phyloP scores from a whole-genome alignment of 2,329 filamentous ascomycete genomes.

The Epichloe typhina region DNA sequence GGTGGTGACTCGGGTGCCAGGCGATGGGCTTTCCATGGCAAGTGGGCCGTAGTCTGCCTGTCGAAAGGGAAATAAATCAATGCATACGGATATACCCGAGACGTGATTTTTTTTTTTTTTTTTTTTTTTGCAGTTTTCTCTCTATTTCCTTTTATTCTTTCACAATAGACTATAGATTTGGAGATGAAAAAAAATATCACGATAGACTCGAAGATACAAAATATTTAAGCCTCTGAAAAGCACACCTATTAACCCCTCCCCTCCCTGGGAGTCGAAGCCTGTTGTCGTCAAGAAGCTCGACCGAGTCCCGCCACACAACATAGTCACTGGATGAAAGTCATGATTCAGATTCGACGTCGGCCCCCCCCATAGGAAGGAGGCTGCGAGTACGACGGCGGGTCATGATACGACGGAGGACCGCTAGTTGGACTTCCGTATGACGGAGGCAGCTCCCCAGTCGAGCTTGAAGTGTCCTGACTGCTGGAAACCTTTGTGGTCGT shows the following conservation, averaged over 20 bases:
- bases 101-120: no score
- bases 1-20: conserved; percentile 58
- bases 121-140: neutral
- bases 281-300: neutral
- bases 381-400: conserved; percentile 1
- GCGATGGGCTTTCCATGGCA: conserved; percentile 91
- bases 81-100: neutral
- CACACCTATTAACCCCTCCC: neutral
- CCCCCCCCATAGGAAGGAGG: conserved; percentile 1
- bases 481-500: neutral
- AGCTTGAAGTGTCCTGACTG: neutral
- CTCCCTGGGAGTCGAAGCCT: neutral
- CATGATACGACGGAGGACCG: neutral
- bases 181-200: neutral
- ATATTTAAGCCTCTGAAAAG: neutral
- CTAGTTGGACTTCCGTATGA: neutral
- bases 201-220: neutral
- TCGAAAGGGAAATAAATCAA: conserved; percentile 18
- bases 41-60: conserved; percentile 77
- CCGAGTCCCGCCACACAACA: neutral
- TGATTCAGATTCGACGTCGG: neutral
- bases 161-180: conserved; percentile 6
- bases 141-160: neutral
- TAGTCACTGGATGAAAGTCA: no score
- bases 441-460: neutral